Evolutionary conservation across 1,284 basidiomycete genomes (phyloP).

Genomic region (Xerocomus cyaneibrunnescens): DNA sequence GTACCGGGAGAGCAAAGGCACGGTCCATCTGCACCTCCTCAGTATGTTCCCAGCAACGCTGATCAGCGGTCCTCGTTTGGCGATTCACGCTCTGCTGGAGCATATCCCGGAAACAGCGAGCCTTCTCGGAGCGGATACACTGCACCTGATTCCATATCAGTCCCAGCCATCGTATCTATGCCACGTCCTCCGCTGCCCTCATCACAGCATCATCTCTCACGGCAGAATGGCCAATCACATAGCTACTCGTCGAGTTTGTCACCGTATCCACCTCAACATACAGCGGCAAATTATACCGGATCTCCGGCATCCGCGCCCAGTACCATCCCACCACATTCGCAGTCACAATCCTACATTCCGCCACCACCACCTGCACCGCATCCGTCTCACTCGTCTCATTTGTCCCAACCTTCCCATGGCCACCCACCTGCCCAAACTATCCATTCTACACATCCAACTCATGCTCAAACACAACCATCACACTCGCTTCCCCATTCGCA

Average conservation of each 20-base stretch:
- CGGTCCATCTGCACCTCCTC: conserved; percentile 11
- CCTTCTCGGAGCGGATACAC: conserved; percentile 19
- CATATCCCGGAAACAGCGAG: conserved; percentile 19
- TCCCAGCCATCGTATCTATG: conserved; percentile 18
- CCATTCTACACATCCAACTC: conserved; percentile 22
- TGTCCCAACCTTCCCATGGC: conserved; percentile 21
- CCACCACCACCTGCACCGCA: conserved; percentile 18
- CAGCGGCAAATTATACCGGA: conserved; percentile 13
- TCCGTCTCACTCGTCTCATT: conserved; percentile 20
- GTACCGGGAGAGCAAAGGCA: conserved; percentile 25
- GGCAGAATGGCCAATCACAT: conserved; percentile 23
- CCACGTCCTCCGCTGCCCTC: conserved; percentile 17
- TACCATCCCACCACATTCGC: conserved; percentile 14
- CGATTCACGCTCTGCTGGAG: conserved; percentile 25
- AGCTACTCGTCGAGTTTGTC: conserved; percentile 19
- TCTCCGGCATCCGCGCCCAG: conserved; percentile 16
- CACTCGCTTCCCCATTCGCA: conserved; percentile 28
- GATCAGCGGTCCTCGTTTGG: conserved; percentile 26
- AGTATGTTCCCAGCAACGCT: conserved; percentile 21
- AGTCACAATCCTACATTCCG: conserved; percentile 26
- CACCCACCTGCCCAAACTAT: conserved; percentile 16
- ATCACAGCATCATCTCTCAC: conserved; percentile 24
- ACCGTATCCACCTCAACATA: conserved; percentile 21
- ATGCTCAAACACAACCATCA: conserved; percentile 17
- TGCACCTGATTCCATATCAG: conserved; percentile 19